Conservation (phyloP, 1,139 yeast species). For the Blastobotrys illinoisensis region DNA sequence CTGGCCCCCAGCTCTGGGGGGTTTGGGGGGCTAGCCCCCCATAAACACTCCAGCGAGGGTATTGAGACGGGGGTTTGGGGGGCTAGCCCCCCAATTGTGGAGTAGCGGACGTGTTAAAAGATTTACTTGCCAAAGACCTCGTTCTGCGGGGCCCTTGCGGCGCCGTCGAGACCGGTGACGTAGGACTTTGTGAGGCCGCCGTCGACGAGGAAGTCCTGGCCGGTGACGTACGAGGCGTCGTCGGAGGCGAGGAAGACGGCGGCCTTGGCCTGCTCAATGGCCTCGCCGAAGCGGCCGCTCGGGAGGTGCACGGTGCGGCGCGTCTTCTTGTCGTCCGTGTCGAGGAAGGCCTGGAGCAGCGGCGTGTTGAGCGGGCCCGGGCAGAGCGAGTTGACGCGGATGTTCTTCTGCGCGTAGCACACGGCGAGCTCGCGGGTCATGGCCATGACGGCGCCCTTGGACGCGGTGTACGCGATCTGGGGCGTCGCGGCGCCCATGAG, state of each 20-base stretch:
- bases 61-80: not conserved
- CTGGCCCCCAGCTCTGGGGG: too few species aligned
- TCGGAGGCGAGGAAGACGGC: slow-evolving; percentile 73
- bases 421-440: slow-evolving; percentile 63
- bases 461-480: slow-evolving; percentile 38
- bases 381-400: slow-evolving; percentile 67
- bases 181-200: slow-evolving; percentile 53
- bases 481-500: slow-evolving; percentile 40
- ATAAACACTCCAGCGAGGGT: too few species aligned
- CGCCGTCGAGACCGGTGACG: slow-evolving; percentile 27
- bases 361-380: slow-evolving; percentile 54
- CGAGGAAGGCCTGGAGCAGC: slow-evolving; percentile 51
- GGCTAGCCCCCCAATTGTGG: not conserved
- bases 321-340: slow-evolving; percentile 34
- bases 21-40: too few species aligned
- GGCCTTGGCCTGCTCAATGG: slow-evolving; percentile 79
- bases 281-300: slow-evolving; percentile 44
- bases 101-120: not conserved
- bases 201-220: slow-evolving; percentile 76
- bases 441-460: slow-evolving; percentile 39
- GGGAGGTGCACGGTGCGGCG: slow-evolving; percentile 53
- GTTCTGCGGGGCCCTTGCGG: slow-evolving; percentile 28
- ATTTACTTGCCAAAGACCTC: slow-evolving; percentile 28
- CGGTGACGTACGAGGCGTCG: slow-evolving; percentile 78
- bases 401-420: slow-evolving; percentile 57